Evolutionary conservation across 768 basidiomycete genomes (phyloP).

Genomic region (Coprinopsis strossmayeri): DNA sequence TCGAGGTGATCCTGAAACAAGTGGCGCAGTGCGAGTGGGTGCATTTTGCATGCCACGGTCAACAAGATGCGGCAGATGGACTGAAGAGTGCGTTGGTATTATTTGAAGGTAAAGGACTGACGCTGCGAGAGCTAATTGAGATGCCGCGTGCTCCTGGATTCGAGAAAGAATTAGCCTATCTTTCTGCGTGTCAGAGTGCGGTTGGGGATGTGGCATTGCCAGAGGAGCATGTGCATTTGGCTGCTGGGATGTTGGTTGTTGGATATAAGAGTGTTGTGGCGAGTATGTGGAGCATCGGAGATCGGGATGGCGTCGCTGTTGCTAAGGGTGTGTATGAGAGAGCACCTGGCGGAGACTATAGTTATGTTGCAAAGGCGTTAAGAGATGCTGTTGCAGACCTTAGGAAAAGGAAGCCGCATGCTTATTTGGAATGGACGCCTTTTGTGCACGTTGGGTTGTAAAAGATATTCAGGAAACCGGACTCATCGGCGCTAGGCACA

Average conservation of each 20-base stretch:
- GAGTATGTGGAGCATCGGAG: constrained; percentile 12
- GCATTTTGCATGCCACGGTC: constrained; percentile 12
- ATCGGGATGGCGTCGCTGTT: constrained; percentile 1
- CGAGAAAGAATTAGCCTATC: constrained; percentile 11
- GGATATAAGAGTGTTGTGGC: constrained; percentile 11
- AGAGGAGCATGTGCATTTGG: constrained; percentile 12
- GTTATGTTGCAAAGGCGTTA: background rate
- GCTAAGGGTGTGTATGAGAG: constrained; percentile 7
- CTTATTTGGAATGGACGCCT: constrained; percentile 7
- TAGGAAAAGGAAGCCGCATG: background rate
- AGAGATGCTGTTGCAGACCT: background rate
- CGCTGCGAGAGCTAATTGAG: constrained; percentile 5
- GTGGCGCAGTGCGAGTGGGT: constrained; percentile 10
- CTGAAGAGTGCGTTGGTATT: constrained; percentile 8
- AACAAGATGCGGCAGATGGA: constrained; percentile 5
- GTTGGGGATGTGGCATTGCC: constrained; percentile 6
- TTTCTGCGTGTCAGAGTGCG: constrained; percentile 11
- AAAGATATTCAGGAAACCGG: too few relatives aligned
- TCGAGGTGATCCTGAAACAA: constrained; percentile 8
- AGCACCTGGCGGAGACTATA: background rate
- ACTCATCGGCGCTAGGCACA: too few relatives aligned
- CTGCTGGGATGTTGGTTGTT: constrained; percentile 10
- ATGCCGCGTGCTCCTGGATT: background rate
- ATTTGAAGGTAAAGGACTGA: constrained; percentile 2
- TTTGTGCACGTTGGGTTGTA: constrained; percentile 11